Evolutionary conservation across 768 basidiomycete species (phyloP), one percentile per base, ranked within the genome.

Genomic region (Boletus reticulatus): DNA sequence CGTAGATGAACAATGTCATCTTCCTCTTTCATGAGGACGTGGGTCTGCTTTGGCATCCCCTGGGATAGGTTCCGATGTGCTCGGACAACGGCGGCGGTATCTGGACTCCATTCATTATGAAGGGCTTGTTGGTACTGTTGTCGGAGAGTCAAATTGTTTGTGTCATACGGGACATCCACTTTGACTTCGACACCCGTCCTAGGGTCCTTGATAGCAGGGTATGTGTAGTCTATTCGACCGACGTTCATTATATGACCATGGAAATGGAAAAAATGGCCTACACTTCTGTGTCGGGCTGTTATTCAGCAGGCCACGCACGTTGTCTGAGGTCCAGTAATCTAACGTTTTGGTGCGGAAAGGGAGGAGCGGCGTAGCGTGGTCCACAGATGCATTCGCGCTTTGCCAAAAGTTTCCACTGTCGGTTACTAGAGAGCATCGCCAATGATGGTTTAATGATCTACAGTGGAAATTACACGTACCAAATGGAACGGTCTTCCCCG

Each of bases 281-380:
- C 63, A 54, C 41, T 62, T 64, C 4, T 53, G 29, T 1, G 11
- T 20, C 10, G 20, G 4, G 12, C 32, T 41, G 2, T 50, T 50
- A 4, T 4, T 11, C 31, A 55, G 34, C 6, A 64, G 31, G 17
- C 59, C 17, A 11, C 63, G 60, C 0, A 22, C 27, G 2, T 49
- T 6, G 29, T 62, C 63, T 1, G 63, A 64, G 22, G 48, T 58
- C 63, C 63, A 64, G 20, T 64, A 64, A 3, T n/a, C 24, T 3
- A 2, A 43, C 16, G 5, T 5, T 4, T 45, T 20, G 13, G 6
- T 56, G 36, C 53, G 63, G 63, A 64, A 64, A 43, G 63, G 63
- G 20, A 20, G 5, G 20, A 58, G 60, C 7, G 22, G 16, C 13
- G 46, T 43, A 20, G 39, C 14, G 4, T 55, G 42, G 24, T 51